Base-by-base conservation (phyloP, 2,329 filamentous ascomycete species). In the Neophaeococcomyces aloes region DNA sequence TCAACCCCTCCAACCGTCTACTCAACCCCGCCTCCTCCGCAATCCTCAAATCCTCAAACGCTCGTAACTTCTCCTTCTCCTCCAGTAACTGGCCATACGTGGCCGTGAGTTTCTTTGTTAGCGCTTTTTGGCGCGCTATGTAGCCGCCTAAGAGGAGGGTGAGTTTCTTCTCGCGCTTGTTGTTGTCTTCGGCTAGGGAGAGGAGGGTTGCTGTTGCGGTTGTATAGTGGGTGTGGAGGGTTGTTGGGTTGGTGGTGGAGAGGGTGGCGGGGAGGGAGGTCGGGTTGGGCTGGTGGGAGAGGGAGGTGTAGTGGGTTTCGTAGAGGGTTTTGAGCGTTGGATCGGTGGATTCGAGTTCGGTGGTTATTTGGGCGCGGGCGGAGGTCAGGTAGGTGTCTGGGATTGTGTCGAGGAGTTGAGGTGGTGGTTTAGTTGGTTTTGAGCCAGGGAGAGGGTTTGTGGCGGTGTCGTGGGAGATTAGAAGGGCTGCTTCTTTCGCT, bases 81-180 rank as follows among this genome's bases (percentile, higher is more conserved):
- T 84, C 83, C 45, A 81, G 77, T 11, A 95, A 70, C 2, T 83
- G 83, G 15, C 79, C 75, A 19, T 79, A 76, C 1, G 86, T 85
- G 52, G 87, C 83, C 14, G 66, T 64, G 49, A 93, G 84, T 67
- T 94, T 96, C 48, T 79, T 75, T 17, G 79, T 76, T 19, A 98
- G 73, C 54, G 78, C 79, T 62, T 87, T 87, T 27, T 86, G 79
- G 25, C 91, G 82, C 54, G 87, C 80, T 61, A 88, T 81, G 65
- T 98, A 98, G 11, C 91, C 91, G 18, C 88, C 88, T 2, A 94
- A 78, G 56, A 91, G 81, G 42, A 94, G 71, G 0, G 74, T 72
- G n/a, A 98, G 75, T 65, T 91, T 95, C 75, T 94, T 94, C 65
- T 96, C 88, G 1, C 94, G 69, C 63, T 89, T 93, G 59, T 86